Percentiles rank a stretch among this genome's conserved stretches.
Evolutionary conservation across 192 early-diverging fungal genomes (phyloP).

Genomic region (Coemansia sp.): DNA sequence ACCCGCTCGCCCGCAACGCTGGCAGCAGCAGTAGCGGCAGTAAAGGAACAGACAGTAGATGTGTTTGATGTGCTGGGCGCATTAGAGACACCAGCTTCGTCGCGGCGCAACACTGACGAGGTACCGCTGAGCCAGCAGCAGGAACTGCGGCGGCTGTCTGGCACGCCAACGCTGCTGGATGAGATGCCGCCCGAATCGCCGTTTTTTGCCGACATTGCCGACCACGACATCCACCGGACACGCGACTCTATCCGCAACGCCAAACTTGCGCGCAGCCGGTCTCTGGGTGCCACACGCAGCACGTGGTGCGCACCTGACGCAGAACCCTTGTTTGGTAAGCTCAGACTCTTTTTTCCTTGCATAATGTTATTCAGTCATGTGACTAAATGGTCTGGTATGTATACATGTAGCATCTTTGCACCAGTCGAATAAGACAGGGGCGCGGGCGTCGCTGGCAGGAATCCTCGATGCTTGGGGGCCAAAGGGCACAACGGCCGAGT

Average conservation of each 20-base stretch:
- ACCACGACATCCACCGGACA: slow-evolving; percentile 8
- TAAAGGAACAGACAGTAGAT: not conserved
- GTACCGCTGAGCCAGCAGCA: slow-evolving; percentile 19
- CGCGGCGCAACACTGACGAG: slow-evolving; percentile 42
- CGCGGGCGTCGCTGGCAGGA: slow-evolving; percentile 15
- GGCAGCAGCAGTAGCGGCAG: slow-evolving; percentile 3
- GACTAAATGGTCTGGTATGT: not conserved
- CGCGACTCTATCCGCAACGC: slow-evolving; percentile 19
- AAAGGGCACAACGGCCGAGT: not conserved
- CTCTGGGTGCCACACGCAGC: slow-evolving; percentile 5
- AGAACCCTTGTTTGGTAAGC: slow-evolving; percentile 17
- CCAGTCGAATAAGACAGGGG: slow-evolving; percentile 11
- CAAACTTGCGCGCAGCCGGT: slow-evolving; percentile 9
- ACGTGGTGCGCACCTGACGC: slow-evolving; percentile 14
- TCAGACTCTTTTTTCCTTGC: not conserved
- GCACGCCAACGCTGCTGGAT: slow-evolving; percentile 7
- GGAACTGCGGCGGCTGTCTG: slow-evolving; percentile 12
- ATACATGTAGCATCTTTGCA: slow-evolving; percentile 10
- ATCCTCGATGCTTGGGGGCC: slow-evolving; percentile 11
- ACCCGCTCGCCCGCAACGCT: not conserved
- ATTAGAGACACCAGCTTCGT: slow-evolving; percentile 36
- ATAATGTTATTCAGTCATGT: not conserved
- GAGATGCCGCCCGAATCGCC: slow-evolving; percentile 45
- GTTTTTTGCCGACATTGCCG: slow-evolving; percentile 14
- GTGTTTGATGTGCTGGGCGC: slow-evolving; percentile 2